Base-by-base conservation (phyloP, 768 basidiomycete genomes). In the Lactarius sanguifluus region DNA sequence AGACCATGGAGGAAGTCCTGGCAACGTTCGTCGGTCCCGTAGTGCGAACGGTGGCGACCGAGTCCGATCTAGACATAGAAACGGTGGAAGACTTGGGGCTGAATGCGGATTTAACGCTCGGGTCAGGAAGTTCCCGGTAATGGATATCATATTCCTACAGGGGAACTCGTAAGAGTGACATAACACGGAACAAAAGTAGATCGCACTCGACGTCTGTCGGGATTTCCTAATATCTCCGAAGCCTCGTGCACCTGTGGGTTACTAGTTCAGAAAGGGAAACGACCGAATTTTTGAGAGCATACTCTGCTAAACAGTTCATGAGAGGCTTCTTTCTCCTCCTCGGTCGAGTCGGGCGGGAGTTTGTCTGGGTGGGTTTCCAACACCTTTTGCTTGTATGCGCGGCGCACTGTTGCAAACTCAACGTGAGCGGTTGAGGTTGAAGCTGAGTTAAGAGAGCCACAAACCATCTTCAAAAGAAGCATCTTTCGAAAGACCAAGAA, bases 311-410 rank as follows among this genome's bases (percentile, higher is more conserved):
- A 90, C 67, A 80, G 81, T 45, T 80, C 80, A 71, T 84, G 83
- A 9, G 88, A 85, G 23, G 72, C 77, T 63, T 81, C 79, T 72
- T 82, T 85, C 66, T 84, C 83, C 64, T 79, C 76, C 54, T 81
- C 80, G 52, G 77, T 82, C 9, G 84, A 83, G 36, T 75, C 75
- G 43, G 81, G 85, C 13, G 83, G 83, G 57, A 89, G 82, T 70
- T 88, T 89, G 71, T 90, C 89, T 12, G 89, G 89, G 73, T 90
- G 89, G 1, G 89, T 90, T 73, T 87, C 86, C 32, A 90, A 78
- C 12, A 84, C 87, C 70, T 83, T 85, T 67, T 82, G 83, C 71
- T 83, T 86, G 74, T 89, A 90, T 2, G 87, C 88, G 70, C 80
- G 85, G 59, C 86, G 84, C 64, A 90, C 89, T 88, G 47, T 40